A percentile compares a stretch with the other conserved stretches of the same genome.
These are phyloP conservation scores for Chrysoporthe austroafricana DNA, from an alignment of 2,329 filamentous ascomycete genomes.

Conservation along the genomic window DNA sequence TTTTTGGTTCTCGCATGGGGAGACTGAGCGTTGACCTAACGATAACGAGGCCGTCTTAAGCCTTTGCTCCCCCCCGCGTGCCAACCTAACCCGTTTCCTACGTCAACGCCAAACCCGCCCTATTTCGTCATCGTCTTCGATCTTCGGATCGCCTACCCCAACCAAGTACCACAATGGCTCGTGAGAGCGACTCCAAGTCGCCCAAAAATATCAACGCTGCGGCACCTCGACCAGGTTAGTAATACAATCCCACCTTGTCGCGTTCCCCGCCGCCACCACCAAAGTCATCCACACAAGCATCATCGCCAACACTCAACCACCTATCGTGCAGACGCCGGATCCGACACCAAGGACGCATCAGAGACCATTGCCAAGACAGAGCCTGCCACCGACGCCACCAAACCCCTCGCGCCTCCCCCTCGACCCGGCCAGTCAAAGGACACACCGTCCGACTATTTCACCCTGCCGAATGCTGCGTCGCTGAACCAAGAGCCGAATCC, in stretches of 20 bases:
- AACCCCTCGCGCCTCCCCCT: slow-evolving; percentile 72
- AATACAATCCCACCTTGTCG: not conserved
- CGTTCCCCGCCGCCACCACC: slow-evolving; percentile 1
- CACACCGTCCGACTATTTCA: slow-evolving; percentile 72
- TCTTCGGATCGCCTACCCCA: not conserved
- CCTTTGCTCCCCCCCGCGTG: slow-evolving; percentile 18
- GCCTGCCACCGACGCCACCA: slow-evolving; percentile 60
- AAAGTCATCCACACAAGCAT: slow-evolving; percentile 24
- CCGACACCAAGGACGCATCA: slow-evolving; percentile 48
- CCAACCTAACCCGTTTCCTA: slow-evolving; percentile 9
- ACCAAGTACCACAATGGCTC: slow-evolving; percentile 26
- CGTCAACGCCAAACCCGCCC: slow-evolving; percentile 12
- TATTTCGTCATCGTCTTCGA: slow-evolving; percentile 42
- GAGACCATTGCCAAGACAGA: slow-evolving; percentile 54
- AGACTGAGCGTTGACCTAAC: slow-evolving; percentile 25
- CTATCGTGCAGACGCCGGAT: slow-evolving; percentile 44
- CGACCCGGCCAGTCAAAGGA: slow-evolving; percentile 56
- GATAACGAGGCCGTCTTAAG: slow-evolving; percentile 27
- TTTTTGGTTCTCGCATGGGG: slow-evolving; percentile 5
- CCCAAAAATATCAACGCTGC: slow-evolving; percentile 47
- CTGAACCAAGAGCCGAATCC: slow-evolving; percentile 89
- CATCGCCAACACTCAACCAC: slow-evolving; percentile 21
- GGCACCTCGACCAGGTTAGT: slow-evolving; percentile 28
- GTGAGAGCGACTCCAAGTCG: slow-evolving; percentile 50
- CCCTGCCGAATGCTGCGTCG: slow-evolving; percentile 55